Base-by-base conservation (phyloP, 2,329 filamentous ascomycete species). In the Curvularia sp. region DNA sequence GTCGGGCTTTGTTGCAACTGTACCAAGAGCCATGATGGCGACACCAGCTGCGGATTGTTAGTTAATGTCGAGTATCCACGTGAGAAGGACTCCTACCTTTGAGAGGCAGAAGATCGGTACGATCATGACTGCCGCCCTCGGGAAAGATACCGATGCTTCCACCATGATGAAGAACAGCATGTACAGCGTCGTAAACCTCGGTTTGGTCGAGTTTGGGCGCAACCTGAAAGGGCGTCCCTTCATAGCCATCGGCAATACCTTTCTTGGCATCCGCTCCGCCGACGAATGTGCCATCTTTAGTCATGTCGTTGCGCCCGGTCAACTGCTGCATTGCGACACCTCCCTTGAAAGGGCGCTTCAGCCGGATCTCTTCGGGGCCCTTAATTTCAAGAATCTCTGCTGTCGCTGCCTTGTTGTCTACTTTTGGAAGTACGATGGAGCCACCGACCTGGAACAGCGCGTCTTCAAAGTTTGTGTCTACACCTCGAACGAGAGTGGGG, bases 91-190 rank as follows among this genome's bases (percentile, higher is more conserved):
- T 36, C 62, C 42, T 47, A 74, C 73, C 73, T 66, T 98, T 98
- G 62, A 98, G 82, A 21, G 95, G 94, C 41, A 98, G 83, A 45
- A 98, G 83, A 74, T 96, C 92, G 0, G 94, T 93, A 61, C 94
- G 89, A 77, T 98, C 94, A 78, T 98, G 94, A 74, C 93, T 97
- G 71, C 94, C 94, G 66, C 94, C 94, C 79, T 99, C 94, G 2
- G 94, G 94, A 77, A 98, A 99, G 72, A 99, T 97, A 62, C 94
- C 95, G 53, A 98, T 91, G 74, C 93, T 97, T 18, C 93, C 94
- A 46, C 92, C 93, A 38, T 86, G 84, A 65, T 89, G 88, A 32
- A 99, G 84, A 28, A 92, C 87, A 64, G 89, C 86, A 77, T 97
- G 97, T 15, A 99, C 94, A 19, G 92, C 91, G 75, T 97, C 88